phyloP scores from a whole-genome alignment of 192 early-diverging fungal species.

The Phycomyces blakesleeanus region DNA sequence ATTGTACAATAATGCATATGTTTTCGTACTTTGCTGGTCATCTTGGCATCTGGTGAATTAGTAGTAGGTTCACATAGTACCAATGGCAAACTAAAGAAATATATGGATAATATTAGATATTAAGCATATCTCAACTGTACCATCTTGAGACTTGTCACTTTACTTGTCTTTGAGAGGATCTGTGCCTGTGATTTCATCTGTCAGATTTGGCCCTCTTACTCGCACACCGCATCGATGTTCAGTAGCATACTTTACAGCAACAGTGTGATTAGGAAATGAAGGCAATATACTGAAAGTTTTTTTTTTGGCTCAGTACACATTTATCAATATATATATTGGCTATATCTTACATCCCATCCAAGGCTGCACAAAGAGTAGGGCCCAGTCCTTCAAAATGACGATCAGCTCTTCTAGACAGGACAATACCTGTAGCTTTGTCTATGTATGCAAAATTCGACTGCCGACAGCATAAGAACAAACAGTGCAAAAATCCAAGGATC shows the following conservation, averaged over 20 bases:
- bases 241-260: constrained; percentile 35
- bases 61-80: constrained; percentile 23
- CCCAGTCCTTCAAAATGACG: constrained; percentile 33
- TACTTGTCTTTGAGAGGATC: constrained; percentile 37
- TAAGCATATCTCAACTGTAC: background rate
- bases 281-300: constrained; percentile 26
- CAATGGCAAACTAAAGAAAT: constrained; percentile 16
- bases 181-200: constrained; percentile 34
- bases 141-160: background rate
- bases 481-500: background rate
- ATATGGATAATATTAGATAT: background rate
- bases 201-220: constrained; percentile 27
- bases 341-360: constrained; percentile 27
- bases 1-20: no score
- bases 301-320: background rate
- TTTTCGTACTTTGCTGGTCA: constrained; percentile 29
- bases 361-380: constrained; percentile 25
- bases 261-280: constrained; percentile 30
- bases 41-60: constrained; percentile 12
- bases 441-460: constrained; percentile 35
- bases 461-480: background rate
- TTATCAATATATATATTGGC: background rate
- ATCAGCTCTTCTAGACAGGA: constrained; percentile 29
- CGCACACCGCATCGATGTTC: constrained; percentile 36
- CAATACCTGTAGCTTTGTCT: constrained; percentile 23